Conservation (phyloP, 805 yeast species). For the Candida endomychidarum region DNA sequence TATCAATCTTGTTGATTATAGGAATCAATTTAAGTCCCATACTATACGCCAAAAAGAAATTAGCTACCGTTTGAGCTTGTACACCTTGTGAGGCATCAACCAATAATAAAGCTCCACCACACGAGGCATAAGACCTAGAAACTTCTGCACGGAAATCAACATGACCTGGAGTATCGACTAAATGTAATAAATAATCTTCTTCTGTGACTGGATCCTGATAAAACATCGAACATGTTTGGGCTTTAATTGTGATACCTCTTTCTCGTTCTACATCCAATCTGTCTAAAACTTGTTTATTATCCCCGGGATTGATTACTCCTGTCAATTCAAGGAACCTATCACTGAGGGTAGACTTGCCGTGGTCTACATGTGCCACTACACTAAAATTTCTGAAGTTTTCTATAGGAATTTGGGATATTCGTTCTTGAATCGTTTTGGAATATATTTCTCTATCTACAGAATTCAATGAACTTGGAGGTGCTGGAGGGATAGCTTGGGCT, state of each 20-base stretch:
- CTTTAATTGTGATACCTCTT: conserved; percentile 95
- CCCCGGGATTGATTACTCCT: conserved; percentile 77
- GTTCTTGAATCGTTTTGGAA: conserved; percentile 41
- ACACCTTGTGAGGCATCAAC: conserved; percentile 97
- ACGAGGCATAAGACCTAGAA: conserved; percentile 89
- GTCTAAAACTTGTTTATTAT: conserved; percentile 82
- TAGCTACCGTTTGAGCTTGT: conserved; percentile 98
- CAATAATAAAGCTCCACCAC: conserved; percentile 87
- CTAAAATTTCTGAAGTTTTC: conserved; percentile 86
- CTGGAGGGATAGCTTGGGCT: neutral
- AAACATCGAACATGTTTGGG: conserved; percentile 95
- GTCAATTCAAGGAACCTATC: conserved; percentile 87
- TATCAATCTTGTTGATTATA: conserved; percentile 86
- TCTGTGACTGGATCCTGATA: conserved; percentile 58
- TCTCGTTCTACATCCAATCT: conserved; percentile 93
- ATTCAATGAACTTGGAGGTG: neutral
- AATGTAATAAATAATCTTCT: conserved; percentile 77
- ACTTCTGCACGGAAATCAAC: conserved; percentile 96
- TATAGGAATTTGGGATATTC: conserved; percentile 78
- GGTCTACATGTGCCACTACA: conserved; percentile 95
- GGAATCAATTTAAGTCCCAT: conserved; percentile 82
- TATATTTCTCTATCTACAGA: conserved; percentile 31
- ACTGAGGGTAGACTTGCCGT: conserved; percentile 83
- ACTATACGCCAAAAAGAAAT: conserved; percentile 85
- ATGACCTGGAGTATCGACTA: conserved; percentile 98